Base-by-base conservation (phyloP, 345 rosid species). In the Tarenaya hassleriana region DNA sequence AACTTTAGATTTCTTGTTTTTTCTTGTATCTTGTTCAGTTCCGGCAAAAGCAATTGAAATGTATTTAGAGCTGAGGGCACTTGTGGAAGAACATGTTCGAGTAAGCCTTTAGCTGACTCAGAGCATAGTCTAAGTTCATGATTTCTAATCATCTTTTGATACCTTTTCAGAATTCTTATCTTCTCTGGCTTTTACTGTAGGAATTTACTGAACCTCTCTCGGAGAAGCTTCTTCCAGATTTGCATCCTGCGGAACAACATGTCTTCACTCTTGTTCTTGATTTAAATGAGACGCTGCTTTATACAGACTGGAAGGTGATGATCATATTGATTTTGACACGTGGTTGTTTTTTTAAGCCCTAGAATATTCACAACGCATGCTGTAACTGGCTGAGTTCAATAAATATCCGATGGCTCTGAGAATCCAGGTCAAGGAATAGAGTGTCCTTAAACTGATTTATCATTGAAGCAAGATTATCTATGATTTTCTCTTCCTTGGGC, bases 171-270 rank as follows among this genome's bases (percentile, higher is more conserved):
- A 33, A 15, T 46, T 51, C 34, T 29, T 19, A 12, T 58, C 10
- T 10, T 42, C 7, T 38, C 47, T n/a, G 46, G 1, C 33, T 45
- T 13, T 14, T 58, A 14, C 33, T 53, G 11, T 44, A 94, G 99
- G 91, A 81, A 52, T 88, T 72, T 68, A 80, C 97, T 34, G 99
- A 94, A 61, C 99, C 99, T 50, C 76, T 86, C 52, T 86, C 97
- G 20, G 97, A 88, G 19, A 83, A 88, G 74, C 99, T 94, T 77
- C 99, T 94, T 57, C 99, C 99, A 24, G 99, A 94, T 72, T 54
- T 85, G 81, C 95, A 80, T 49, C 98, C 97, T 0, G 31, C 75
- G 41, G 94, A 83, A 55, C 97, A 92, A 61, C 74, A 88, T 66
- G 82, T 69, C 54, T 85, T 86, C 66, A 94, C 99, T 13, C 94